phyloP scores from a whole-genome alignment of 176 grass and related monocot genomes.

The Ananas comosus region DNA sequence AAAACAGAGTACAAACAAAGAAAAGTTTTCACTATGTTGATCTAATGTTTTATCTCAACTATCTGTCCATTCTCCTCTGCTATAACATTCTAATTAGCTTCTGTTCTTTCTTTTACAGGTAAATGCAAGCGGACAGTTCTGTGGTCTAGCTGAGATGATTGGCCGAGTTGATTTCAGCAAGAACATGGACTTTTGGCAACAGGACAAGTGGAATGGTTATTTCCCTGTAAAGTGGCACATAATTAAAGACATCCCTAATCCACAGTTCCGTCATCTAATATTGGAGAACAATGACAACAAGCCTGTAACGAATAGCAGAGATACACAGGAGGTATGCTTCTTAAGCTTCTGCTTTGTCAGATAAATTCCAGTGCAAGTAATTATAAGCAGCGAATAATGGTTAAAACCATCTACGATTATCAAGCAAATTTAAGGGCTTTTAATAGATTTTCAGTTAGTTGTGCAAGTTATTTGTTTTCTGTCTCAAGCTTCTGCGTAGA shows the following conservation, averaged over 20 bases:
- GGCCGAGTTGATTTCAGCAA: slow-evolving; percentile 24
- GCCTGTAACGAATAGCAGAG: slow-evolving; percentile 27
- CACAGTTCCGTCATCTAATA: slow-evolving; percentile 13
- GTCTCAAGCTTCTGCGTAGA: not conserved
- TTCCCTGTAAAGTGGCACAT: slow-evolving; percentile 31
- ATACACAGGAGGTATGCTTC: slow-evolving; percentile 21
- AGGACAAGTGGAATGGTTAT: slow-evolving; percentile 27
- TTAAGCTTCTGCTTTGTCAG: not conserved
- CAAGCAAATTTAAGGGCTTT: too few species aligned
- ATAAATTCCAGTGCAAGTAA: too few species aligned
- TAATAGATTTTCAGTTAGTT: too few species aligned
- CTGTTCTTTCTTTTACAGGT: slow-evolving; percentile 9
- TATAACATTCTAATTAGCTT: not conserved
- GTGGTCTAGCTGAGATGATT: slow-evolving; percentile 22
- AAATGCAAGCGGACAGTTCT: slow-evolving; percentile 23
- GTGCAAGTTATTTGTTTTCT: not conserved
- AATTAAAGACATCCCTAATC: slow-evolving; percentile 23
- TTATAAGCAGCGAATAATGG: too few species aligned
- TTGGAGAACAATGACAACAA: slow-evolving; percentile 31
- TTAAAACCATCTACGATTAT: too few species aligned
- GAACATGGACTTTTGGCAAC: slow-evolving; percentile 24
- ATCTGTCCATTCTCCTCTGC: not conserved
- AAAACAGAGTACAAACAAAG: too few species aligned
- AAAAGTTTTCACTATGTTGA: too few species aligned
- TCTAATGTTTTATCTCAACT: not conserved